phyloP scores from a whole-genome alignment of 2,329 filamentous ascomycete genomes.

The Botrytis fragariae region DNA sequence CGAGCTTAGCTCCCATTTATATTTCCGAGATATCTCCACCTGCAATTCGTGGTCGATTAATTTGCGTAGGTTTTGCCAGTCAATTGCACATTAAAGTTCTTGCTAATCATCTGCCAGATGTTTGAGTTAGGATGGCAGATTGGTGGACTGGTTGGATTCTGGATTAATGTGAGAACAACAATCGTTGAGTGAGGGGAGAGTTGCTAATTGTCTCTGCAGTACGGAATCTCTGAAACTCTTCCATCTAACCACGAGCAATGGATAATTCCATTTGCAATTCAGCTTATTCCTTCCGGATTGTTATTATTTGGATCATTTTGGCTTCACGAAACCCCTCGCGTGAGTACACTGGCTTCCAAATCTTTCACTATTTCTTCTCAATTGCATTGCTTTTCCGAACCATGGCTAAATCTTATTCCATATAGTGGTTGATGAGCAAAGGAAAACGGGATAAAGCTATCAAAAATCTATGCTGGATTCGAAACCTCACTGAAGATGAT shows the following conservation, averaged over 20 bases:
- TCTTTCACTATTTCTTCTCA: no score
- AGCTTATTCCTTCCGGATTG: slow-evolving; percentile 64
- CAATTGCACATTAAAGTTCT: no score
- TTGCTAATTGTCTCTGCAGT: slow-evolving; percentile 44
- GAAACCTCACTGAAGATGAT: slow-evolving; percentile 54
- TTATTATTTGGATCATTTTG: slow-evolving; percentile 58
- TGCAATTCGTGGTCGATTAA: slow-evolving; percentile 26
- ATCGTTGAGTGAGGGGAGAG: slow-evolving; percentile 37
- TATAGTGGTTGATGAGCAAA: slow-evolving; percentile 64
- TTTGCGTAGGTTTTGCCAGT: background rate
- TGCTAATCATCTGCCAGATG: slow-evolving; percentile 38
- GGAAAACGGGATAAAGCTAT: slow-evolving; percentile 58
- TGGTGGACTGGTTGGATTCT: slow-evolving; percentile 62
- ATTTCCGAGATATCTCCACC: slow-evolving; percentile 35
- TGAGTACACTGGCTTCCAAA: background rate
- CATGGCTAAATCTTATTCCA: background rate
- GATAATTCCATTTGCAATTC: slow-evolving; percentile 59
- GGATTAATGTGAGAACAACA: slow-evolving; percentile 51
- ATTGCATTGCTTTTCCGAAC: background rate
- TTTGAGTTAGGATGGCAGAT: slow-evolving; percentile 66
- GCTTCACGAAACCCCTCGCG: slow-evolving; percentile 62
- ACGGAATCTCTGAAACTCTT: slow-evolving; percentile 46
- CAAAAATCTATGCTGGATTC: slow-evolving; percentile 61
- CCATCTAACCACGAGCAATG: slow-evolving; percentile 50
- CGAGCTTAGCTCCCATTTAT: slow-evolving; percentile 58